Percentiles rank a stretch among this genome's conserved stretches.
Conservation (phyloP, 2,329 filamentous ascomycete genomes). For the Alternaria arborescens region DNA sequence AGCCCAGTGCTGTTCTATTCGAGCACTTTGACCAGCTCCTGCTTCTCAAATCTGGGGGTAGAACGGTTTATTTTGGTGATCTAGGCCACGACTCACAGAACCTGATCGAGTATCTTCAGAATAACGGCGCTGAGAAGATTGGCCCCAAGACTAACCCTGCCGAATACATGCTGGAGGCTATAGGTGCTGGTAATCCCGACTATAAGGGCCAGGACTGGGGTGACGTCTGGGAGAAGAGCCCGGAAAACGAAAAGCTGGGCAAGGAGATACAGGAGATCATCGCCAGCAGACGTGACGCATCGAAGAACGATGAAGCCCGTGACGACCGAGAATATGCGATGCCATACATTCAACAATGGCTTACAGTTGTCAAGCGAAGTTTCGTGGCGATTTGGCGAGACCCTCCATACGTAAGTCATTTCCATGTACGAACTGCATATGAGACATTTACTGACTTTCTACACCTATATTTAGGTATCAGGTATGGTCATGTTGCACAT, state of each 20-base stretch:
- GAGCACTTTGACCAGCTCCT: conserved; percentile 72
- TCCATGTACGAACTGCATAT: too few species aligned
- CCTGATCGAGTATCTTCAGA: conserved; percentile 60
- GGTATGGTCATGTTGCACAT: conserved; percentile 61
- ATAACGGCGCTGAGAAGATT: conserved; percentile 58
- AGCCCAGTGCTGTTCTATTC: conserved; percentile 73
- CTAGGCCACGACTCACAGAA: conserved; percentile 55
- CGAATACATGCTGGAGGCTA: conserved; percentile 61
- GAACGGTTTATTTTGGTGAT: conserved; percentile 72
- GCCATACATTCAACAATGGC: conserved; percentile 53
- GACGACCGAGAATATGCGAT: conserved; percentile 58
- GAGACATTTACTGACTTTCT: too few species aligned
- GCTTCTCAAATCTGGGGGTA: conserved; percentile 70
- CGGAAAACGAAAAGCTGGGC: conserved; percentile 49
- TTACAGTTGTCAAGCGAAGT: conserved; percentile 56
- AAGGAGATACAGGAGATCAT: conserved; percentile 55
- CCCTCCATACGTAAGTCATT: conserved; percentile 65
- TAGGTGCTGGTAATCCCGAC: conserved; percentile 54
- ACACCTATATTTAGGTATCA: background rate
- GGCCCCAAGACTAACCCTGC: conserved; percentile 60
- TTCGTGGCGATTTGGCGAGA: conserved; percentile 72
- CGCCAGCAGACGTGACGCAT: conserved; percentile 42
- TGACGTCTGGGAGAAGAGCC: conserved; percentile 55
- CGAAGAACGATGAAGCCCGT: conserved; percentile 45
- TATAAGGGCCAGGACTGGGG: conserved; percentile 58